Evolutionary conservation across 192 early-diverging fungal genomes (phyloP).

Genomic region (Backusella psychrophila): DNA sequence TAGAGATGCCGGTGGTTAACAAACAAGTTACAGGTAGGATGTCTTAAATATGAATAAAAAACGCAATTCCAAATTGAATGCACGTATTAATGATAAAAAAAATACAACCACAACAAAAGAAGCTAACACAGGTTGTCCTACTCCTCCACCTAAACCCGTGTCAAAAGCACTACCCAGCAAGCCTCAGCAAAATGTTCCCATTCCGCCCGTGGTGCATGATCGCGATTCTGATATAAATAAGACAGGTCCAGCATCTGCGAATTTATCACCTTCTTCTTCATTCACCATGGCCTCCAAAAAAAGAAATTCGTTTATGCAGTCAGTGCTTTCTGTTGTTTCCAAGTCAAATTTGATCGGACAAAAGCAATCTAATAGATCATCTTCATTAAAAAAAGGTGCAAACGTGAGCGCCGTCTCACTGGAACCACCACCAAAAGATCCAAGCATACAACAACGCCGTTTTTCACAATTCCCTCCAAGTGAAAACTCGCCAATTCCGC

Average conservation of each 20-base stretch:
- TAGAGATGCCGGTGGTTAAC: not conserved
- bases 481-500: not conserved
- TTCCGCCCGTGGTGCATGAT: not conserved
- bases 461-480: not conserved
- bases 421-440: not conserved
- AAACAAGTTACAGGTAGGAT: not conserved
- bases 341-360: not conserved
- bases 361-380: not conserved
- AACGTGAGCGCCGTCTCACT: not conserved
- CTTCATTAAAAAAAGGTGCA: not conserved
- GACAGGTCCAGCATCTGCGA: not conserved
- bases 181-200: not conserved
- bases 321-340: slow-evolving; percentile 10
- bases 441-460: not conserved
- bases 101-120: not conserved
- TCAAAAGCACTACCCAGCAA: not conserved
- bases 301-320: slow-evolving; percentile 7
- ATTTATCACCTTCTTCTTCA: not conserved
- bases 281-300: not conserved
- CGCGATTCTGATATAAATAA: slow-evolving; percentile 6
- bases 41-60: not conserved
- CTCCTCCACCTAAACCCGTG: not conserved
- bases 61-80: not conserved
- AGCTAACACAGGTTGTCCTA: not conserved
- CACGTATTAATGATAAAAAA: not conserved